A percentile compares a stretch with the other conserved stretches of the same genome.
These are phyloP conservation scores for Triticum turgidum DNA, from an alignment of 176 grass and related monocot species.

Conservation along the genomic window DNA sequence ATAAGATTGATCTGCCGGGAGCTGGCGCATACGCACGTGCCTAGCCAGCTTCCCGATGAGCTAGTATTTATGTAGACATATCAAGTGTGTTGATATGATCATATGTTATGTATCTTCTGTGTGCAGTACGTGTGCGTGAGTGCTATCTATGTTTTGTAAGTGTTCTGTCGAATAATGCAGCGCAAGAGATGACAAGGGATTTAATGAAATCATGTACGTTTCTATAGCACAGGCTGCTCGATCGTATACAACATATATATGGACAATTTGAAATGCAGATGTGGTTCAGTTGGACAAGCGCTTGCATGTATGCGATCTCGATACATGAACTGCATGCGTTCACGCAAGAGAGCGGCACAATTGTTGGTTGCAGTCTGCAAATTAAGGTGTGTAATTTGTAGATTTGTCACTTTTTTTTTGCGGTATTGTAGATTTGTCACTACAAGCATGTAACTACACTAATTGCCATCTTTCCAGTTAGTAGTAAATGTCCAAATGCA, in stretches of 20 bases:
- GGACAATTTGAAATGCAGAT: not conserved
- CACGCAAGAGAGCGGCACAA: not conserved
- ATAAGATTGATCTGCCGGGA: not conserved
- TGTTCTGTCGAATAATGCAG: not conserved
- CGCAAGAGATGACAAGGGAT: not conserved
- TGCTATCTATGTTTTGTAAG: not conserved
- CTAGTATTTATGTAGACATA: conserved; percentile 14
- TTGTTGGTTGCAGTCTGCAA: not conserved
- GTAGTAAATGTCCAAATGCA: not conserved
- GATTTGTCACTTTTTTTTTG: not conserved
- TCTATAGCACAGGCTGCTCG: not conserved
- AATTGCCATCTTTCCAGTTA: too few species aligned
- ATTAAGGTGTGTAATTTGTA: not conserved
- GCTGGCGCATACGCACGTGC: not conserved
- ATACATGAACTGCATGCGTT: not conserved
- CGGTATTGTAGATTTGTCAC: not conserved
- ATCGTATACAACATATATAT: not conserved
- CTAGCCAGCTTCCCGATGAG: not conserved
- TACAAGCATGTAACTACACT: not conserved
- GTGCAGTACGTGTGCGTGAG: not conserved
- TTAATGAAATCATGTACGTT: not conserved
- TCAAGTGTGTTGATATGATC: not conserved
- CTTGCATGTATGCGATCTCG: too few species aligned
- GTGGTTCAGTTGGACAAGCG: too few species aligned
- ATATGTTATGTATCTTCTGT: not conserved